phyloP scores from a whole-genome alignment of 371 early-diverging fungal genomes.

The Circinella minor region DNA sequence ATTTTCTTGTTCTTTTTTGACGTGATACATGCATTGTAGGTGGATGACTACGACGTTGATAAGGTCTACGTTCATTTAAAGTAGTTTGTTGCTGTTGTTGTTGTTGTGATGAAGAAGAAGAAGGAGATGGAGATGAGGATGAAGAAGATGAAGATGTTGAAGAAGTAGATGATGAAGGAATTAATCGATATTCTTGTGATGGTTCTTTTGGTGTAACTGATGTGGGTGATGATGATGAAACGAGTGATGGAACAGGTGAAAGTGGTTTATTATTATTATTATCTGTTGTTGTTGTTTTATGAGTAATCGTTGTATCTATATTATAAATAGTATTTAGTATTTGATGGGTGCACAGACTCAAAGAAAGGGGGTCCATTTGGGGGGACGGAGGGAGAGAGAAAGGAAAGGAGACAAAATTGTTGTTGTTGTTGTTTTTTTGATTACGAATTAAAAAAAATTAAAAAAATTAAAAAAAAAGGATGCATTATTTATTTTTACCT shows the following conservation, averaged over 20 bases:
- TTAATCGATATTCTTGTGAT: neutral
- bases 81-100: neutral
- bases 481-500: conserved; percentile 17
- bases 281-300: no score
- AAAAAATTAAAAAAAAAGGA: neutral
- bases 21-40: conserved; percentile 9
- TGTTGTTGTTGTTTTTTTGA: neutral
- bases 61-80: neutral
- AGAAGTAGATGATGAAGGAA: conserved; percentile 14
- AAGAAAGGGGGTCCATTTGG: neutral
- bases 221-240: conserved; percentile 14
- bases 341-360: conserved; percentile 1
- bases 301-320: neutral
- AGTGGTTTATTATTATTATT: conserved; percentile 12
- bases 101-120: neutral
- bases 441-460: no score
- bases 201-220: conserved; percentile 5
- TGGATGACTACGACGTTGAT: conserved; percentile 7
- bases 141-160: conserved; percentile 5
- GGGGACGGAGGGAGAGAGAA: neutral
- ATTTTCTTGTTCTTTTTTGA: neutral
- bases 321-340: neutral
- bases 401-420: neutral
- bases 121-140: neutral
- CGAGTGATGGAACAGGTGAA: conserved; percentile 27